Evolutionary conservation across 768 basidiomycete genomes (phyloP), one percentile per base, ranked within the genome.

Genomic region (Porphyrellus cyaneotinctus): DNA sequence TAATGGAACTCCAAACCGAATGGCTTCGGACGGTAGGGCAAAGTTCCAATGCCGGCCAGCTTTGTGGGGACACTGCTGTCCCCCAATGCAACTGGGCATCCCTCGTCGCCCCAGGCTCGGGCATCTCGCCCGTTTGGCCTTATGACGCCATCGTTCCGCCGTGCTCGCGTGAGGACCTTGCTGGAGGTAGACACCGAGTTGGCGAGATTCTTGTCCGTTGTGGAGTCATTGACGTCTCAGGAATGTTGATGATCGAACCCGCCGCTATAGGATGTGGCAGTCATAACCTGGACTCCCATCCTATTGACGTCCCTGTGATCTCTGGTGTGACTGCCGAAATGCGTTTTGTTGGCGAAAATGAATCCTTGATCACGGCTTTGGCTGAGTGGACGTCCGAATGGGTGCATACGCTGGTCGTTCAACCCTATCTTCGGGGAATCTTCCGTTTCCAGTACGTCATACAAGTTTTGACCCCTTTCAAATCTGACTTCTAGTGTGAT

Each of bases 381-480:
- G 52, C 62, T n/a, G 28, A 56, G 24, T 68, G 67, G 67, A 54
- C 61, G 32, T 63, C 61, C 2, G 53, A 62, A 32, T 65, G 65
- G 65, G 51, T 69, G 31, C 38, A 65, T 36, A 52, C 33, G 22
- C 54, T 69, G 35, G 57, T 64, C 38, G 46, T 67, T 36, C 56
- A 57, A 14, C 64, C 67, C 28, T 54, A 61, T 44, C 43, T 57
- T 23, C 51, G 24, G 12, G 55, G 56, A 43, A 38, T 37, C 26
- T 53, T 59, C 28, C 57, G 31, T 47, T 64, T 65, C 45, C 58
- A 53, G 66, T 67, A 47, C 18, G 66, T 65, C 36, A 43, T 14
- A 23, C 37, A 18, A 22, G 18, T 44, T 32, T 15, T 36, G 17
- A 44, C 5, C 9, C 9, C 10, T 49, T n/a, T 48, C 43, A 20